Conservation (phyloP, 768 basidiomycete genomes). For the Coprinopsis marcescibilis region DNA sequence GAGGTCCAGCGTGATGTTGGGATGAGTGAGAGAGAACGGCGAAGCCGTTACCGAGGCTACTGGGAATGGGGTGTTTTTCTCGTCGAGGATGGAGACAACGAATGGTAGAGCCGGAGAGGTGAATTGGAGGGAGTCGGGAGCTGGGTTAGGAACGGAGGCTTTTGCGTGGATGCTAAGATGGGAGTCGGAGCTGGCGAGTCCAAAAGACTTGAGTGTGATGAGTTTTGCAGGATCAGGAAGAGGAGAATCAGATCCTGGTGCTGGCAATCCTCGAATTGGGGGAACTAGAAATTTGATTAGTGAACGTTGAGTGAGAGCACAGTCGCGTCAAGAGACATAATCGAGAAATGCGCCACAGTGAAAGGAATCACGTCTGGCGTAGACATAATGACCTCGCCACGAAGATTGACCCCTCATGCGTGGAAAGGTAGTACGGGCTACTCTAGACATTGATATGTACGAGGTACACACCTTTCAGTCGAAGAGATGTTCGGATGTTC, state of each 20-base stretch:
- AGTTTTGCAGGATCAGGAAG: slow-evolving; percentile 55
- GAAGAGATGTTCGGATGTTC: slow-evolving; percentile 41
- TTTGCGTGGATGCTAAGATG: slow-evolving; percentile 41
- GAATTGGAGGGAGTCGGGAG: slow-evolving; percentile 42
- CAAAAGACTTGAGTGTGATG: slow-evolving; percentile 54
- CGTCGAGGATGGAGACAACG: slow-evolving; percentile 43
- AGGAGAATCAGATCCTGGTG: slow-evolving; percentile 43
- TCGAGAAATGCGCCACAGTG: too few species aligned
- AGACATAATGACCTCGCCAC: too few species aligned
- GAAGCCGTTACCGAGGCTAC: slow-evolving; percentile 50
- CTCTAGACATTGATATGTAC: slow-evolving; percentile 5
- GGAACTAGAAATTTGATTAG: slow-evolving; percentile 59
- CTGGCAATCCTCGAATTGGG: slow-evolving; percentile 58
- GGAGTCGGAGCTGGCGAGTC: slow-evolving; percentile 25
- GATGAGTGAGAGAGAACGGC: slow-evolving; percentile 58
- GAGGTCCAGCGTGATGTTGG: slow-evolving; percentile 58
- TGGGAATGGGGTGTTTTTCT: slow-evolving; percentile 25
- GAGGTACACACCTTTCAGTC: slow-evolving; percentile 45
- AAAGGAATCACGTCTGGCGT: too few species aligned
- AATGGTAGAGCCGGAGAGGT: slow-evolving; percentile 59
- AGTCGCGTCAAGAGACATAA: too few species aligned
- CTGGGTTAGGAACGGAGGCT: slow-evolving; percentile 56
- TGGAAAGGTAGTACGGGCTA: too few species aligned
- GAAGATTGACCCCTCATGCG: too few species aligned
- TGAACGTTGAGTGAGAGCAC: too few species aligned